Evolutionary conservation across 78 protist genomes (phyloP).

Genomic region (Dictyostelium brefeldianum): DNA sequence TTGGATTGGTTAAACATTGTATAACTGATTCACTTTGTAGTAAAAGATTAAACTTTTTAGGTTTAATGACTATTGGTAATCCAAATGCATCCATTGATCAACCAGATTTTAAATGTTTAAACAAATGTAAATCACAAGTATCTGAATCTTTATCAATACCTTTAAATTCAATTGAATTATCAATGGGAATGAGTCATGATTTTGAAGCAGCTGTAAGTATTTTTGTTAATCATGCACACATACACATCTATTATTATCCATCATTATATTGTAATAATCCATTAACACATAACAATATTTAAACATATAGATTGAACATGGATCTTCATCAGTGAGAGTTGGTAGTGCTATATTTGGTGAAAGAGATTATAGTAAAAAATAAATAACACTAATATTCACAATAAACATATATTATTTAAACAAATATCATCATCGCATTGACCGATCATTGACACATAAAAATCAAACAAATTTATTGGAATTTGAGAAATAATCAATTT

Average conservation of each 20-base stretch:
- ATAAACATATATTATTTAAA: too few relatives aligned
- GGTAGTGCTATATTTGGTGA: constrained; percentile 83
- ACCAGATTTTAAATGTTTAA: constrained; percentile 76
- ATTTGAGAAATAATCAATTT: too few relatives aligned
- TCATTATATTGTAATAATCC: neutral
- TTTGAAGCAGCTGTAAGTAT: constrained; percentile 72
- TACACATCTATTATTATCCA: too few relatives aligned
- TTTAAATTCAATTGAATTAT: constrained; percentile 24
- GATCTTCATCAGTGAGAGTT: constrained; percentile 75
- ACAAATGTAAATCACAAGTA: constrained; percentile 25
- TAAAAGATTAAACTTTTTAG: constrained; percentile 37
- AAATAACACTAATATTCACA: too few relatives aligned
- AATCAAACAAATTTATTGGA: too few relatives aligned
- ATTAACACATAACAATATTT: too few relatives aligned
- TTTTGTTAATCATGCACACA: too few relatives aligned
- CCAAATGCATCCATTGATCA: constrained; percentile 62
- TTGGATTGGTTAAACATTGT: constrained; percentile 35
- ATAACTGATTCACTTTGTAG: constrained; percentile 3
- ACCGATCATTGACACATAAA: too few relatives aligned
- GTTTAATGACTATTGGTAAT: constrained; percentile 83
- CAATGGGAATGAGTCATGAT: constrained; percentile 85
- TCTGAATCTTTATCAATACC: constrained; percentile 23
- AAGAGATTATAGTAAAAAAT: constrained; percentile 71
- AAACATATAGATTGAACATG: constrained; percentile 48
- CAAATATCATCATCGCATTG: too few relatives aligned